phyloP scores from a whole-genome alignment of 2,329 filamentous ascomycete species.

The Pyricularia sp. region DNA sequence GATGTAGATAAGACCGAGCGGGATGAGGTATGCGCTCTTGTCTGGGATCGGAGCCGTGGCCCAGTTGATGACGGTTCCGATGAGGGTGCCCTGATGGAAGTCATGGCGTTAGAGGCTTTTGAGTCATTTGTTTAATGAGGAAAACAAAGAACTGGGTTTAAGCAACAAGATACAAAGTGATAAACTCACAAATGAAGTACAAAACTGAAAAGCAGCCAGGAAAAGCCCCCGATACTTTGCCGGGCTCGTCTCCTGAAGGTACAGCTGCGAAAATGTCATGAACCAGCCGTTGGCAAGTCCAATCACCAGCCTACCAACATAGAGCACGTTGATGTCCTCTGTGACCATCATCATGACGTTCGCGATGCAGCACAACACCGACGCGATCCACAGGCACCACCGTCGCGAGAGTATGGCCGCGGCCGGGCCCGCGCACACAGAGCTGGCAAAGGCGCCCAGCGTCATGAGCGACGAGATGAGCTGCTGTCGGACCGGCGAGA shows the following conservation, averaged over 20 bases:
- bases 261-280: slow-evolving; percentile 27
- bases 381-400: slow-evolving; percentile 26
- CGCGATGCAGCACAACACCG: slow-evolving; percentile 28
- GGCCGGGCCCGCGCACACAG: slow-evolving; percentile 19
- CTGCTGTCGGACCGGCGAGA: slow-evolving; percentile 21
- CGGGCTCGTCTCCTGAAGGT: slow-evolving; percentile 13
- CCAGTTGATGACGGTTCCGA: slow-evolving; percentile 27
- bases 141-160: no score
- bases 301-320: slow-evolving; percentile 35
- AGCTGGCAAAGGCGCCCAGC: slow-evolving; percentile 19
- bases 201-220: slow-evolving; percentile 16
- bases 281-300: slow-evolving; percentile 39
- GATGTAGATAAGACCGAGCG: slow-evolving; percentile 16
- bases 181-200: slow-evolving; percentile 9
- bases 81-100: slow-evolving; percentile 25
- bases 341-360: slow-evolving; percentile 43
- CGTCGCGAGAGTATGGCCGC: slow-evolving; percentile 20
- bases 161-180: no score
- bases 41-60: slow-evolving; percentile 17
- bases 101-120: not conserved
- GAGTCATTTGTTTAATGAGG: no score
- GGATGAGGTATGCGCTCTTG: slow-evolving; percentile 18
- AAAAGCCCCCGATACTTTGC: slow-evolving; percentile 12
- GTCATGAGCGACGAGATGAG: slow-evolving; percentile 22
- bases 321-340: slow-evolving; percentile 32